A percentile compares a stretch with the other conserved stretches of the same genome.
Conservation (phyloP, 768 basidiomycete genomes). For the Suillus tomentosus region DNA sequence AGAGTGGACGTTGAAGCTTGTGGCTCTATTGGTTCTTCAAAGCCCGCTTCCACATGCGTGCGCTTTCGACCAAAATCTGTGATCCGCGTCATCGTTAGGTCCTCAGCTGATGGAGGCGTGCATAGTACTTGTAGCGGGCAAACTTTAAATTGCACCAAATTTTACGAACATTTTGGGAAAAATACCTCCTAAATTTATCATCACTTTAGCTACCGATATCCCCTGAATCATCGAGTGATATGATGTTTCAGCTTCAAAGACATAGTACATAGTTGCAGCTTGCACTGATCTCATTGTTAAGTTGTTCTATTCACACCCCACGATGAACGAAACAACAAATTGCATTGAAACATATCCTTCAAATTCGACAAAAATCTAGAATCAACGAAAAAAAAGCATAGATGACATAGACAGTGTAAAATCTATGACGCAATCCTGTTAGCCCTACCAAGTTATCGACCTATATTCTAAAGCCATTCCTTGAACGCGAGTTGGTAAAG, state of each 20-base stretch:
- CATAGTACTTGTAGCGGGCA: not conserved
- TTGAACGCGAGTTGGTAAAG: conserved; percentile 30
- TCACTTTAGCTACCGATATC: too few species aligned
- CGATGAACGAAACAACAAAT: not conserved
- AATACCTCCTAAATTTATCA: not conserved
- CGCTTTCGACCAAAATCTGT: conserved; percentile 78
- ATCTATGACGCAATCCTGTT: not conserved
- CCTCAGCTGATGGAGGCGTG: not conserved
- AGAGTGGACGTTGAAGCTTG: conserved; percentile 1
- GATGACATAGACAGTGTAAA: not conserved
- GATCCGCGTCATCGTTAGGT: conserved; percentile 62
- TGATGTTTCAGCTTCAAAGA: too few species aligned
- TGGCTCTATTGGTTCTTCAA: conserved; percentile 26
- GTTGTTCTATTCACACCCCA: too few species aligned
- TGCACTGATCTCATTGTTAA: too few species aligned
- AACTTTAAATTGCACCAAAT: not conserved
- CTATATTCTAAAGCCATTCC: conserved; percentile 30
- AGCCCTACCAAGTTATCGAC: too few species aligned
- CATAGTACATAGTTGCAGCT: too few species aligned
- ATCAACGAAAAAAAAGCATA: not conserved
- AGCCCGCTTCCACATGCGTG: conserved; percentile 67
- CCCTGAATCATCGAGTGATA: too few species aligned
- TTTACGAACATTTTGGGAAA: not conserved
- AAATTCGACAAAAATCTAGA: not conserved
- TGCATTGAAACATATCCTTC: not conserved